A percentile compares a stretch with the other conserved stretches of the same genome.
Conservation (phyloP, 495 filamentous ascomycete genomes). For the Xylaria castorea region DNA sequence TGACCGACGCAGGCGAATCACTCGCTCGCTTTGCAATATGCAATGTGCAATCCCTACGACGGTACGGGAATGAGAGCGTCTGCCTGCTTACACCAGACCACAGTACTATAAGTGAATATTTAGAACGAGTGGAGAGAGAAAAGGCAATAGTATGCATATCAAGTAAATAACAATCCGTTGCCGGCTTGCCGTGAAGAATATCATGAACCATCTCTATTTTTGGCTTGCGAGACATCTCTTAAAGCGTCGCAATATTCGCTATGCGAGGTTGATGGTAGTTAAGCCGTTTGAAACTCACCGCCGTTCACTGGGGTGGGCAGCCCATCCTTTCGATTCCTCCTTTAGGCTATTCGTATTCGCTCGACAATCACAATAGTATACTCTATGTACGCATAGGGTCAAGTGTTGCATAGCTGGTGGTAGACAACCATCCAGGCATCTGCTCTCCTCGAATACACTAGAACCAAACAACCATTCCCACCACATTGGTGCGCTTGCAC, state of each 20-base stretch:
- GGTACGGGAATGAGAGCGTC: not conserved
- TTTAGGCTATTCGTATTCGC: slow-evolving; percentile 18
- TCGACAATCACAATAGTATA: not conserved
- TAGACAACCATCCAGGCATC: not conserved
- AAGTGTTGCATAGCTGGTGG: slow-evolving; percentile 1
- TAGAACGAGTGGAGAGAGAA: not conserved
- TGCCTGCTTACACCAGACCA: not conserved
- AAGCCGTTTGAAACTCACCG: slow-evolving; percentile 29
- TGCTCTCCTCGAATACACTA: not conserved
- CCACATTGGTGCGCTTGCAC: not conserved
- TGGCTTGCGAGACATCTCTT: not conserved
- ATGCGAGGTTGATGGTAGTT: slow-evolving; percentile 4
- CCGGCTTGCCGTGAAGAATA: not conserved
- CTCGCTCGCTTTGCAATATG: not conserved
- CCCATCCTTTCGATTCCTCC: slow-evolving; percentile 5
- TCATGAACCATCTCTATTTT: not conserved
- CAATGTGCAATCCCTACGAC: not conserved
- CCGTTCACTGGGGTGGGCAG: not conserved
- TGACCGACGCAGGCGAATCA: slow-evolving; percentile 2
- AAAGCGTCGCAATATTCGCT: not conserved
- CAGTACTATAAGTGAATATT: not conserved
- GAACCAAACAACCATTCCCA: slow-evolving; percentile 5
- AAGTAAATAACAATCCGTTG: not conserved
- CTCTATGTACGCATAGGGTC: slow-evolving; percentile 2
- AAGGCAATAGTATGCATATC: not conserved